Base-by-base conservation (phyloP, 306 rosid genomes). In the Neltuma alba region DNA sequence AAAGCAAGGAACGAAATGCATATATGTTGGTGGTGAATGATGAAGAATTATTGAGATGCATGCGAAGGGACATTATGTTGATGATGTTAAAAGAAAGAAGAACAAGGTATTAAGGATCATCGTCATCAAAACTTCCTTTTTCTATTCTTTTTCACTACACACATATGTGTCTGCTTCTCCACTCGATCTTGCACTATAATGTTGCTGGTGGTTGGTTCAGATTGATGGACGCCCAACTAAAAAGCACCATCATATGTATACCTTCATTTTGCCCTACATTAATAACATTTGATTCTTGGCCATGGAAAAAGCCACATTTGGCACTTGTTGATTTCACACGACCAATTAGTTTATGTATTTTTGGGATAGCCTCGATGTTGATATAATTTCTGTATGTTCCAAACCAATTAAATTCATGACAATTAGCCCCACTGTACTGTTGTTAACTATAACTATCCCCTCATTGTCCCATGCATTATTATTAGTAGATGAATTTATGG, bases 171-270 rank as follows among this genome's bases (percentile, higher is more conserved):
- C 33, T 42, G 40, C 9, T n/a, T 75, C 71, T 38, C 20, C 72
- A 15, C 45, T 67, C 9, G 61, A 54, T 54, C 7, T 5, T 70
- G 67, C 77, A 45, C 78, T 48, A 76, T 81, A 11, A 81, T 70
- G 71, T 61, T 75, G 84, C 70, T 81, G 84, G 73, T 34, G 50
- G 81, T 76, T 75, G 85, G 54, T 47, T 61, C 28, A 27, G 18
- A 1, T 20, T 1, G 13, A n/a, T 52, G 41, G 42, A 50, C 61
- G 21, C 25, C 63, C 63, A 21, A 58, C 60, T 64, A 23, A 47
- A 36, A n/a, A 70, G 70, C 73, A 69, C 74, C 65, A 81, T 81
- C 77, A 76, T 81, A 74, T 80, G n/a, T n/a, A n/a, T n/a, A n/a
- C n/a, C 50, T 33, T 76, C 81, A 69, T 81, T 47, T 54, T n/a